phyloP scores from a whole-genome alignment of 495 filamentous ascomycete genomes.

The Coniosporium apollinis region DNA sequence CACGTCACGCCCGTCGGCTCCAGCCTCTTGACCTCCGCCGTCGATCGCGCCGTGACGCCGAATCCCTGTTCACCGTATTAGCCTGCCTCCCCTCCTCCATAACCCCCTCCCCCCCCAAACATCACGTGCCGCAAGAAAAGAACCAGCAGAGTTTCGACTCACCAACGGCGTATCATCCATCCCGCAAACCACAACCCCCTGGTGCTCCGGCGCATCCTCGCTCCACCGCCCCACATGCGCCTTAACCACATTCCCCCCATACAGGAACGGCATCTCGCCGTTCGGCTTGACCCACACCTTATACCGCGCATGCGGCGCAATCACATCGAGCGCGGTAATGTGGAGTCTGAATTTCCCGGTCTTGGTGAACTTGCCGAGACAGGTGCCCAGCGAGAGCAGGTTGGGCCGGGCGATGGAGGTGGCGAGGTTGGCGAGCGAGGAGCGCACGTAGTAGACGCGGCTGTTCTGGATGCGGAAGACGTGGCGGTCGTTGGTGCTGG shows the following conservation, averaged over 20 bases:
- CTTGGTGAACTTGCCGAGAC: slow-evolving; percentile 82
- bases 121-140: too few species aligned
- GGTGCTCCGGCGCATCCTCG: slow-evolving; percentile 72
- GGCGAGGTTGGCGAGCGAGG: slow-evolving; percentile 79
- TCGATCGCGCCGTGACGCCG: slow-evolving; percentile 68
- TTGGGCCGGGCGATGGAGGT: slow-evolving; percentile 61
- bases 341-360: slow-evolving; percentile 75
- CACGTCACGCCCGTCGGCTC: slow-evolving; percentile 78
- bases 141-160: slow-evolving; percentile 14
- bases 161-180: slow-evolving; percentile 65
- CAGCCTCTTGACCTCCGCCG: slow-evolving; percentile 58
- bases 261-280: slow-evolving; percentile 87
- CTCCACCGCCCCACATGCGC: slow-evolving; percentile 81
- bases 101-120: too few species aligned
- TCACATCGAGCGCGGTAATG: slow-evolving; percentile 68
- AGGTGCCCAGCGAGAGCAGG: slow-evolving; percentile 72
- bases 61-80: slow-evolving; percentile 54
- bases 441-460: slow-evolving; percentile 77
- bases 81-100: too few species aligned
- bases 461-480: slow-evolving; percentile 69
- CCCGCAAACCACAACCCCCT: slow-evolving; percentile 55
- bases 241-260: slow-evolving; percentile 78
- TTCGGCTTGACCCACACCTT: slow-evolving; percentile 93
- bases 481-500: slow-evolving; percentile 48
- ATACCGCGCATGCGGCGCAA: slow-evolving; percentile 76